Evolutionary conservation across 139 green algal genomes (phyloP), one percentile per base, ranked within the genome.

Genomic region (Parachlorella kessleri): DNA sequence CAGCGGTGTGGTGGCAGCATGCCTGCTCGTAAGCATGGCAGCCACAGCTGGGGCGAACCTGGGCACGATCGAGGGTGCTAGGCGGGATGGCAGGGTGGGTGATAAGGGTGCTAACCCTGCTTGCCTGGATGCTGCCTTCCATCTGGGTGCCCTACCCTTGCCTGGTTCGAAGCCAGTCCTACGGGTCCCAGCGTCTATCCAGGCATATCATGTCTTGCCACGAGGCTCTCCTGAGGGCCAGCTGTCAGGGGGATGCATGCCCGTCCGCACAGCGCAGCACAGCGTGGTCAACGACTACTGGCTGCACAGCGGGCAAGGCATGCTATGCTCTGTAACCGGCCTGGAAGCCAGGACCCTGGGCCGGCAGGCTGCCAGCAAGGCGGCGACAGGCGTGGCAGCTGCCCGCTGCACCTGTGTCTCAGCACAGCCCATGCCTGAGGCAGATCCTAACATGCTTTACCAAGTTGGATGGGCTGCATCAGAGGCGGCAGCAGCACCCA

Each of bases 81-180:
- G 35, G 3, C 0, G 5, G 40, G 69, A 77, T 42, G 41, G 59
- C 70, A 32, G 24, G 30, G 41, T 66, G 21, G 79, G 53, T 5
- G 85, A 69, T 66, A 77, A 68, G 55, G 48, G 84, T 23, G 59
- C 70, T 2, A 66, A 86, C 48, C 74, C 85, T 0, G 85, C 82
- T 21, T 64, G 68, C 54, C n/a, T 78, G 2, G 85, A 89, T 66
- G 73, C 74, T 14, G 66, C 77, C 48, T 85, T 89, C 59, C 85
- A 89, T 68, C 73, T 88, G 68, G 85, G 82, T 0, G 72, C 81
- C 0, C 55, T 79, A 7, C 67, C 69, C 24, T 32, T 26, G 35
- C 37, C 30, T 28, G n/a, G 40, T 6, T 39, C 75, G 4, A 24
- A 66, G 65, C 14, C 48, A 28, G 26, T 32, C 33, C 70, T 85